These are phyloP conservation scores for Trypanosoma vivax DNA, from an alignment of 208 protist genomes.

Conservation along the genomic window DNA sequence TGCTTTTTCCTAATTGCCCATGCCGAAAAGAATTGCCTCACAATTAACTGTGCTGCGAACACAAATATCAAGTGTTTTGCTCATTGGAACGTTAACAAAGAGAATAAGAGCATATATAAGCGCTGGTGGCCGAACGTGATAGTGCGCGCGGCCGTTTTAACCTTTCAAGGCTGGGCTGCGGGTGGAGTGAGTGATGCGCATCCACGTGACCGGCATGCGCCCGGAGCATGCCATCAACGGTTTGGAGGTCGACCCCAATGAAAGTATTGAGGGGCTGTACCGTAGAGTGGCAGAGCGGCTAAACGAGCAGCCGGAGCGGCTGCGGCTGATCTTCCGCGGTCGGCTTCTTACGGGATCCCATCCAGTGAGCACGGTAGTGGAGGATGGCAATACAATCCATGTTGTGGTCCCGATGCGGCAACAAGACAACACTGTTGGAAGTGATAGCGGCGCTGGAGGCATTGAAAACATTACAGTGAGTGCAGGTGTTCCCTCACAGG, in stretches of 20 bases:
- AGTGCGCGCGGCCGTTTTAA: slow-evolving; percentile 12
- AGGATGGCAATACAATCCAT: slow-evolving; percentile 18
- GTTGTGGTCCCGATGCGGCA: slow-evolving; percentile 1
- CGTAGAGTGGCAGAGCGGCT: slow-evolving; percentile 23
- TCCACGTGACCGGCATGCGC: slow-evolving; percentile 29
- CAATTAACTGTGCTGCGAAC: too few relatives aligned
- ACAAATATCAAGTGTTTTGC: too few relatives aligned
- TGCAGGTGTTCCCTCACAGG: too few relatives aligned
- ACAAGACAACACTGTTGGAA: not conserved
- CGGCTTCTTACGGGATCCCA: slow-evolving; percentile 20
- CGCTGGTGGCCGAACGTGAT: slow-evolving; percentile 16
- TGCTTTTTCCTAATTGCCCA: not conserved
- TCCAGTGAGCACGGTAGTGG: slow-evolving; percentile 21
- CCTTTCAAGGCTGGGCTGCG: slow-evolving; percentile 13
- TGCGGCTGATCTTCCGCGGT: slow-evolving; percentile 25
- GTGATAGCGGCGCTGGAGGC: slow-evolving; percentile 1
- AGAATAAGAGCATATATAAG: not conserved
- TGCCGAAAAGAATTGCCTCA: too few relatives aligned
- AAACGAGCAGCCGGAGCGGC: slow-evolving; percentile 12
- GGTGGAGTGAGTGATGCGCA: slow-evolving; percentile 21
- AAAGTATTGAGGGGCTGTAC: slow-evolving; percentile 40
- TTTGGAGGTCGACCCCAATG: slow-evolving; percentile 28
- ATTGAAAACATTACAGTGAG: slow-evolving; percentile 4
- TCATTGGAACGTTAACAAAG: too few relatives aligned
- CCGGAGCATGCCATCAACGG: slow-evolving; percentile 40